These are phyloP conservation scores for Pyrenula aspistea DNA, from an alignment of 495 filamentous ascomycete genomes.

Conservation along the genomic window DNA sequence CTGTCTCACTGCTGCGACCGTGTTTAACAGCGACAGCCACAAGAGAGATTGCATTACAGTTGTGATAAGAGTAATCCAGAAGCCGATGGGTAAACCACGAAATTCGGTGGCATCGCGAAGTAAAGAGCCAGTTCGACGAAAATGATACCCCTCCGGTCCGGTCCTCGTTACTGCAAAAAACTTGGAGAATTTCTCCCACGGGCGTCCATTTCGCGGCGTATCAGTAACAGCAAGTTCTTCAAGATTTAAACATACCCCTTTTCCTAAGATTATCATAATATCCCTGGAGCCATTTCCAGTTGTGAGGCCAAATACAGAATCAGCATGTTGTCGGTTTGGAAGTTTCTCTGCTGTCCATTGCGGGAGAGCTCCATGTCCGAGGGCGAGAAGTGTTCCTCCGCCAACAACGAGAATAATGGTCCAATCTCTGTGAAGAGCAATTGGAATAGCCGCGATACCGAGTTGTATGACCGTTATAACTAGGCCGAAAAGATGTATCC, in stretches of 20 bases:
- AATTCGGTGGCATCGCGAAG: not conserved
- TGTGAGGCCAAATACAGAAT: constrained; percentile 23
- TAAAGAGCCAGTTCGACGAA: not conserved
- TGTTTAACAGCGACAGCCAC: constrained; percentile 29
- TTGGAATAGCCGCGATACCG: constrained; percentile 31
- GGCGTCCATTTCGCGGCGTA: not conserved
- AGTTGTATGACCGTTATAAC: constrained; percentile 27
- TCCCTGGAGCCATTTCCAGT: constrained; percentile 32
- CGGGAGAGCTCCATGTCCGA: constrained; percentile 19
- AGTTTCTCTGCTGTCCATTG: constrained; percentile 43
- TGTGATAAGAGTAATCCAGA: constrained; percentile 10
- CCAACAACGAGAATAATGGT: constrained; percentile 28
- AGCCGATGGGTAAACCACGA: constrained; percentile 6
- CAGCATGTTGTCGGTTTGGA: constrained; percentile 20
- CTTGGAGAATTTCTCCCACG: not conserved
- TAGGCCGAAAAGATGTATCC: constrained; percentile 23
- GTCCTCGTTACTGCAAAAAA: not conserved
- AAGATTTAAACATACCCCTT: constrained; percentile 14
- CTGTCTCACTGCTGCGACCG: constrained; percentile 16
- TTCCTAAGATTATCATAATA: constrained; percentile 27
- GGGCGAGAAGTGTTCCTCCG: constrained; percentile 24
- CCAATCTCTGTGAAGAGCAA: constrained; percentile 28
- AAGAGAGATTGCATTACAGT: constrained; percentile 15
- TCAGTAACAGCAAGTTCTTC: constrained; percentile 22
- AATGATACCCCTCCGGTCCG: not conserved